Conservation (phyloP, 169 alveolate species). For the Plasmodium ovale region DNA sequence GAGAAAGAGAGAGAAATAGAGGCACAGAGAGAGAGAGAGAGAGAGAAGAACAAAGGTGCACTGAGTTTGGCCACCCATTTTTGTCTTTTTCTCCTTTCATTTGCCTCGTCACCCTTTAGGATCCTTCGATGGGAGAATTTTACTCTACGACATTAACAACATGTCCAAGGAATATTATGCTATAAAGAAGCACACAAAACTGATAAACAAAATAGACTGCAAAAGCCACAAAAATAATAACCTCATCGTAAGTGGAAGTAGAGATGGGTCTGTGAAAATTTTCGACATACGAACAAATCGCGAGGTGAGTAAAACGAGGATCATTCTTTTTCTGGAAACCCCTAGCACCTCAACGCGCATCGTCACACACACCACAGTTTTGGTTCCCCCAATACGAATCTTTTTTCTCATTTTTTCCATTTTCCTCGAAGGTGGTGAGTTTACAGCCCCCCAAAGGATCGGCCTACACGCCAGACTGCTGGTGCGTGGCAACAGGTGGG, state of each 20-base stretch:
- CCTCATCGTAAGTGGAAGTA: constrained; percentile 90
- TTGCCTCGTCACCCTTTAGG: constrained; percentile 67
- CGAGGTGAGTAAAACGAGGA: constrained; percentile 16
- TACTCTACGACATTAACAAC: constrained; percentile 88
- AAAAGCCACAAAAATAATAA: constrained; percentile 90
- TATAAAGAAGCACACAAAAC: constrained; percentile 89
- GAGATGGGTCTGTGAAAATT: constrained; percentile 91
- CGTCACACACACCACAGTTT: not conserved
- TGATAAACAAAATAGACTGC: constrained; percentile 90
- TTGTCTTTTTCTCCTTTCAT: not conserved
- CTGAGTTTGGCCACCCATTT: not conserved
- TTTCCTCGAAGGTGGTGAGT: constrained; percentile 83
- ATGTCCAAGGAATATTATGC: constrained; percentile 83
- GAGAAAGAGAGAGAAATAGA: not conserved
- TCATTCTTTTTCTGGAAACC: too few species aligned
- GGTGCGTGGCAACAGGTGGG: constrained; percentile 93
- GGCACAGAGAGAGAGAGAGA: too few species aligned
- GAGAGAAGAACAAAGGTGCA: not conserved
- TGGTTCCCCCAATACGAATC: not conserved
- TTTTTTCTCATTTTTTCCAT: too few species aligned
- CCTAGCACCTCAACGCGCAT: too few species aligned
- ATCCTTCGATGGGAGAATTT: constrained; percentile 90
- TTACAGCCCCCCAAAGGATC: constrained; percentile 90
- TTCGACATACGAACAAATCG: constrained; percentile 91
- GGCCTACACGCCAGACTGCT: constrained; percentile 91